Evolutionary conservation across 192 early-diverging fungal species (phyloP).

Genomic region (Pilobolus umbonatus): DNA sequence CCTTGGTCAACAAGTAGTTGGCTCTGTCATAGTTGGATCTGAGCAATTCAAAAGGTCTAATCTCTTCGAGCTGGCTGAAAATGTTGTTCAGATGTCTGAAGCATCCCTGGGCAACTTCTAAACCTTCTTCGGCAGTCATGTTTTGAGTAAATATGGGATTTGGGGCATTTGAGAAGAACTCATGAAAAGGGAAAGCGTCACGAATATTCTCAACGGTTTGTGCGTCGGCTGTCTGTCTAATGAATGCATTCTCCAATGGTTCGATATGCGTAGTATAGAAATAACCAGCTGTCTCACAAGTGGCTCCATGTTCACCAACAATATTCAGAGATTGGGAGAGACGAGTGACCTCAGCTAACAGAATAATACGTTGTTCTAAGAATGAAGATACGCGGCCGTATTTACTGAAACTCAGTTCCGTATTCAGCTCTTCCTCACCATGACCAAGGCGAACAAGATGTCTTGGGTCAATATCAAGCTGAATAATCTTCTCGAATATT

Average conservation of each 20-base stretch:
- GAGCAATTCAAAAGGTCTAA: constrained; percentile 93
- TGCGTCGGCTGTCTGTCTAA: constrained; percentile 21
- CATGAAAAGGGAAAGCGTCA: constrained; percentile 74
- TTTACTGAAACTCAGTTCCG: constrained; percentile 80
- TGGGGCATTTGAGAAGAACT: constrained; percentile 70
- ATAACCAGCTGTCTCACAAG: constrained; percentile 90
- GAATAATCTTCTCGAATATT: constrained; percentile 92
- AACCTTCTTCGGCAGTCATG: constrained; percentile 42
- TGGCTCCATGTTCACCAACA: constrained; percentile 81
- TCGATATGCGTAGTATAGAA: constrained; percentile 80
- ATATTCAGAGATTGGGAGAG: constrained; percentile 74
- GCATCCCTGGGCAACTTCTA: constrained; percentile 70
- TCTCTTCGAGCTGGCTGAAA: constrained; percentile 85
- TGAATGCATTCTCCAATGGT: constrained; percentile 71
- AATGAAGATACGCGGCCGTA: constrained; percentile 94
- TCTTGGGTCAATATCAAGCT: constrained; percentile 80
- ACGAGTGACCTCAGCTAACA: constrained; percentile 73
- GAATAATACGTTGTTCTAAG: constrained; percentile 64
- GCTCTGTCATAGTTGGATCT: constrained; percentile 70
- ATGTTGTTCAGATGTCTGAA: constrained; percentile 73
- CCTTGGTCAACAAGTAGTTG: constrained; percentile 91
- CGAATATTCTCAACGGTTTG: constrained; percentile 37
- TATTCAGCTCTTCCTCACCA: constrained; percentile 85
- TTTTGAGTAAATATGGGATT: constrained; percentile 62
- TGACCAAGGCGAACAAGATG: constrained; percentile 95